phyloP scores from a whole-genome alignment of 129 eudicot genomes.

The Smallanthus sonchifolius region DNA sequence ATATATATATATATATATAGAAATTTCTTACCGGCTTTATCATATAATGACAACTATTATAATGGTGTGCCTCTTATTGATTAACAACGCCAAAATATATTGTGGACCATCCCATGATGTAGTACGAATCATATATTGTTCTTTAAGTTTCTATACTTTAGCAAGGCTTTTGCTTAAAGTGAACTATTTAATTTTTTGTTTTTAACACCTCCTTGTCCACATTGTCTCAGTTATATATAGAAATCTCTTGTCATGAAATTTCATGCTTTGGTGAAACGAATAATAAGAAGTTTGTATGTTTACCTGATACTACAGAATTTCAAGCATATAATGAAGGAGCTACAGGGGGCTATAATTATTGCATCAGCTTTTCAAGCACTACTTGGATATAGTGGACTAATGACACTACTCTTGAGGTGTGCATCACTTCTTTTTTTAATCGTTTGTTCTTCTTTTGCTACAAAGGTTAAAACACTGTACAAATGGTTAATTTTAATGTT shows the following conservation, averaged over 20 bases:
- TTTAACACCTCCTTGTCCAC: not conserved
- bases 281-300: not conserved
- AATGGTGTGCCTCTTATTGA: not conserved
- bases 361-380: conserved; percentile 88
- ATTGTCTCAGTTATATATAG: not conserved
- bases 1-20: not conserved
- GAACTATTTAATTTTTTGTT: not conserved
- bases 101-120: not conserved
- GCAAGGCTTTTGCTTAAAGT: not conserved
- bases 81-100: not conserved
- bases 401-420: conserved; percentile 73
- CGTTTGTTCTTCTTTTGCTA: not conserved
- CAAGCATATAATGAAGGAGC: conserved; percentile 94
- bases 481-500: not conserved
- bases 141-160: conserved; percentile 1
- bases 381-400: conserved; percentile 93
- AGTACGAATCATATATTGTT: not conserved
- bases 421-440: conserved; percentile 6
- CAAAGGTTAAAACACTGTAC: not conserved
- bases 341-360: conserved; percentile 91
- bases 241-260: conserved; percentile 6
- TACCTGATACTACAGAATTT: conserved; percentile 55
- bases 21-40: conserved; percentile 3
- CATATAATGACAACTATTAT: not conserved
- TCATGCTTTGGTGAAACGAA: not conserved